These are phyloP conservation scores for Acanthamoeba sp. DNA, from an alignment of 208 protist genomes.

Conservation along the genomic window DNA sequence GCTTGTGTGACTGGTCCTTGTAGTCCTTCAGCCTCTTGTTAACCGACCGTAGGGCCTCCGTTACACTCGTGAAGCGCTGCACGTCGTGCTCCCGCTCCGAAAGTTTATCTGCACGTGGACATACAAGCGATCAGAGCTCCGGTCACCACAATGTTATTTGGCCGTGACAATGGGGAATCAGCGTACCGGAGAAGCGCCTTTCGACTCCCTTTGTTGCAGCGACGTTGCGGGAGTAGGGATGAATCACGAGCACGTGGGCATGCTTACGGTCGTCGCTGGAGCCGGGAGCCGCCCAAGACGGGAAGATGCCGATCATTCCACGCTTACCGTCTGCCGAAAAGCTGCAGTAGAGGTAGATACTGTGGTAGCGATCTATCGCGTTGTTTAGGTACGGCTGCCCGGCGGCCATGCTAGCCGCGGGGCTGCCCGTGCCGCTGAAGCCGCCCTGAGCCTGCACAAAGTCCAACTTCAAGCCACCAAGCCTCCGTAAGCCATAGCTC, in stretches of 20 bases:
- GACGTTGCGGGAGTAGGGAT: constrained; percentile 28
- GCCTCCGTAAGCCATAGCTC: too few relatives aligned
- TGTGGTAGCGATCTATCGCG: constrained; percentile 43
- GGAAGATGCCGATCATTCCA: constrained; percentile 72
- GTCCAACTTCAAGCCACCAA: constrained; percentile 1
- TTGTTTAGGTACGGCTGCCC: constrained; percentile 54
- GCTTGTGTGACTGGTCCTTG: constrained; percentile 71
- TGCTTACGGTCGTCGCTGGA: constrained; percentile 3
- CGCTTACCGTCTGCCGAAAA: constrained; percentile 58
- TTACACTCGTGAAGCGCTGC: constrained; percentile 50
- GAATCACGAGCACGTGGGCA: constrained; percentile 34
- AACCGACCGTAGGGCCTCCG: constrained; percentile 40
- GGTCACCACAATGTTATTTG: too few relatives aligned
- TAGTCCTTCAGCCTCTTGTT: constrained; percentile 51
- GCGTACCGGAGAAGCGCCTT: constrained; percentile 50
- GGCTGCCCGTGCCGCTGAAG: neutral
- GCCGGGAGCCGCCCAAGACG: constrained; percentile 41
- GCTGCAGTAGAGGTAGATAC: constrained; percentile 71
- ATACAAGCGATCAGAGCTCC: neutral
- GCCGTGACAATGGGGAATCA: too few relatives aligned
- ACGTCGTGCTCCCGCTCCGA: constrained; percentile 47
- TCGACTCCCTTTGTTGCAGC: constrained; percentile 18
- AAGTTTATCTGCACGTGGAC: constrained; percentile 10
- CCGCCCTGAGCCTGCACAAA: constrained; percentile 20
- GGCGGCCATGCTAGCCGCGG: neutral